Evolutionary conservation across 345 rosid genomes (phyloP).

Genomic region (Eucalyptus polybractea): DNA sequence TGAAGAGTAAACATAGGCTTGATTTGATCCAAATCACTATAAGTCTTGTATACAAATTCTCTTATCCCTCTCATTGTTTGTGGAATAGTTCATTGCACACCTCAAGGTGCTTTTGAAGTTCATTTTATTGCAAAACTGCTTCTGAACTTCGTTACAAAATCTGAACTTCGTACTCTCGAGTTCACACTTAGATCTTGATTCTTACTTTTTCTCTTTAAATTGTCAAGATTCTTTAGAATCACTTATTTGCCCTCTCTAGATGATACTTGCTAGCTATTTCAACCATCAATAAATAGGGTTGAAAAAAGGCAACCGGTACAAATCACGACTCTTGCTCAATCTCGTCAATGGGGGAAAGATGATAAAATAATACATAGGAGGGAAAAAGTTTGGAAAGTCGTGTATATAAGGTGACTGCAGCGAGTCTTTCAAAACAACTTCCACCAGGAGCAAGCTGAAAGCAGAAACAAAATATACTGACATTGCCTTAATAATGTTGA

Average conservation of each 20-base stretch:
- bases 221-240: neutral
- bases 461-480: no score
- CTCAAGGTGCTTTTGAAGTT: neutral
- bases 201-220: no score
- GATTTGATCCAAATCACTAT: accelerated
- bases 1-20: no score
- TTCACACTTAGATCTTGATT: no score
- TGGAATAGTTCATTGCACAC: neutral
- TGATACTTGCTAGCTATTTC: no score
- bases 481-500: no score
- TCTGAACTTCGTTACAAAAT: neutral
- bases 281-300: accelerated
- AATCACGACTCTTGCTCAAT: neutral
- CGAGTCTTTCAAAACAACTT: no score
- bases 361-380: neutral
- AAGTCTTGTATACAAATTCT: no score
- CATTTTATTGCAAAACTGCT: neutral
- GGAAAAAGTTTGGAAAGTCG: neutral
- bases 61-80: neutral
- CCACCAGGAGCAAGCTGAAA: no score
- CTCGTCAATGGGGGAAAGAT: neutral
- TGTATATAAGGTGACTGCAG: neutral
- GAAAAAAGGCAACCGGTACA: neutral
- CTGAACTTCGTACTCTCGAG: accelerated
- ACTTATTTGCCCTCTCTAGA: neutral